Conservation (phyloP, 1,139 yeast species). For the Scheffersomyces lignicola region DNA sequence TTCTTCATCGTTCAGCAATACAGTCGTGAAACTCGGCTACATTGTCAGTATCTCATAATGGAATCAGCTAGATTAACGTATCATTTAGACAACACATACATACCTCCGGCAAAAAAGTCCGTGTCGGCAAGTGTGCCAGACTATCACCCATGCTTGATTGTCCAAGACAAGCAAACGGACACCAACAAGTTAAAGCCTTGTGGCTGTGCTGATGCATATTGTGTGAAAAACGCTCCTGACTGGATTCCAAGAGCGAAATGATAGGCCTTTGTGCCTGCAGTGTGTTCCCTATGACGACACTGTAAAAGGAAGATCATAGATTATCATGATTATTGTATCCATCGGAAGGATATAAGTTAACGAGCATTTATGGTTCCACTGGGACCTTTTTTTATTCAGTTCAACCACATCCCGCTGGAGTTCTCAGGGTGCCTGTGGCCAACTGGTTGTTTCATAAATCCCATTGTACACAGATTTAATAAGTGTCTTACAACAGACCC, state of each 20-base stretch:
- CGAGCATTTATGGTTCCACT: slow-evolving; percentile 86
- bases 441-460: slow-evolving; percentile 97
- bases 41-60: no score
- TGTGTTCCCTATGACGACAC: no score
- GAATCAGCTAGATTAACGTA: slow-evolving; percentile 30
- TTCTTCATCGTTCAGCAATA: no score
- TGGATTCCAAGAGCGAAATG: slow-evolving; percentile 41
- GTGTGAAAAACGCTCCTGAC: slow-evolving; percentile 41
- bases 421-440: slow-evolving; percentile 91
- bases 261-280: no score
- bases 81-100: slow-evolving; percentile 30
- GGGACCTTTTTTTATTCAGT: slow-evolving; percentile 86
- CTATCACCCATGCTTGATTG: slow-evolving; percentile 47
- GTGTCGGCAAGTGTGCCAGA: slow-evolving; percentile 27
- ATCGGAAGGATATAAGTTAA: slow-evolving; percentile 73
- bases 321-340: slow-evolving; percentile 95
- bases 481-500: slow-evolving; percentile 53
- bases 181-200: slow-evolving; percentile 38
- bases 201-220: slow-evolving; percentile 47
- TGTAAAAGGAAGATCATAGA: no score
- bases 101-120: slow-evolving; percentile 27
- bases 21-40: no score
- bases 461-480: slow-evolving; percentile 86
- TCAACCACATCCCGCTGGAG: slow-evolving; percentile 83
- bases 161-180: slow-evolving; percentile 46